Evolutionary conservation across 1,284 basidiomycete genomes (phyloP).

Genomic region (Ustilago hordei): DNA sequence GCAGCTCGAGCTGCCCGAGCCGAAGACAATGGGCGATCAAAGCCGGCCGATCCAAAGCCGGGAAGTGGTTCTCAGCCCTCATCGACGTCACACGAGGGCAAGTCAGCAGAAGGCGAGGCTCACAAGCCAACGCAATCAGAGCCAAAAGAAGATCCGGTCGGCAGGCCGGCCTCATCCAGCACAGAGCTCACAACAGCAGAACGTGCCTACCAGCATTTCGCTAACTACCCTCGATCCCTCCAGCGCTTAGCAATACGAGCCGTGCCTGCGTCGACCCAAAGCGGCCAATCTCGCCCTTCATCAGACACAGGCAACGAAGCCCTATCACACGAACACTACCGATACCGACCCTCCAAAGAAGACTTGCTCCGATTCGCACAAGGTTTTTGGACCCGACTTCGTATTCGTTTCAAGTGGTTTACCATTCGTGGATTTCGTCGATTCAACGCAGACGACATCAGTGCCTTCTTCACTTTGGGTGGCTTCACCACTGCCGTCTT

Average conservation of each 20-base stretch:
- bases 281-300: slow-evolving; percentile 5
- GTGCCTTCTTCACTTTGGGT: slow-evolving; percentile 89
- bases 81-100: neutral
- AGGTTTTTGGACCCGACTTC: slow-evolving; percentile 87
- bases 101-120: neutral
- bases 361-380: slow-evolving; percentile 88
- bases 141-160: neutral
- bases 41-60: neutral
- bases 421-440: slow-evolving; percentile 93
- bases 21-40: neutral
- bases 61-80: neutral
- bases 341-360: slow-evolving; percentile 60
- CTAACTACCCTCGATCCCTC: slow-evolving; percentile 64
- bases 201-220: slow-evolving; percentile 51
- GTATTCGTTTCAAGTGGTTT: slow-evolving; percentile 97
- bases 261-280: slow-evolving; percentile 30
- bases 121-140: neutral
- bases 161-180: neutral
- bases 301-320: slow-evolving; percentile 15
- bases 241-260: slow-evolving; percentile 61
- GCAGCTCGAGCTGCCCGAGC: neutral
- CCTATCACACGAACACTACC: slow-evolving; percentile 26
- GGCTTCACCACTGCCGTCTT: slow-evolving; percentile 87
- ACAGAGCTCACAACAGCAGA: slow-evolving; percentile 41
- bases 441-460: slow-evolving; percentile 96